Percentiles rank a stretch among this genome's conserved stretches.
phyloP scores from a whole-genome alignment of 345 rosid genomes.

The Barbarea vulgaris region DNA sequence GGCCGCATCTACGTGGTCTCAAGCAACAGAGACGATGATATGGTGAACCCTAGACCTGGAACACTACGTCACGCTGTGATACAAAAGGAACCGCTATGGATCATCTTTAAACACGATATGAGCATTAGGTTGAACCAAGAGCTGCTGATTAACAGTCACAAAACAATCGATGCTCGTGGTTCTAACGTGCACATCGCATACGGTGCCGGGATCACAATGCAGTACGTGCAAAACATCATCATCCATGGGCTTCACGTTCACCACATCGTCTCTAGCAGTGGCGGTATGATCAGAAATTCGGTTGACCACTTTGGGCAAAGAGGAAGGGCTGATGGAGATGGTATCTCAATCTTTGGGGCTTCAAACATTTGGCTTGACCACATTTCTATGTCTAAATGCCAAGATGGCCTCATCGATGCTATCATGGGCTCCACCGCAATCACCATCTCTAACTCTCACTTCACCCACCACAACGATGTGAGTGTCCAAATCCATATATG shows the following conservation, averaged over 20 bases:
- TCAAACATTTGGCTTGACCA: constrained; percentile 83
- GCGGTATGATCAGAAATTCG: constrained; percentile 63
- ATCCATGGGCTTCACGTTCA: constrained; percentile 71
- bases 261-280: constrained; percentile 47
- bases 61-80: constrained; percentile 71
- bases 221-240: constrained; percentile 61
- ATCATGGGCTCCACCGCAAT: constrained; percentile 71
- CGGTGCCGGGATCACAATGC: constrained; percentile 73
- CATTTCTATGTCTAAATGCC: constrained; percentile 63
- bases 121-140: constrained; percentile 62
- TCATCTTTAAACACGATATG: constrained; percentile 63
- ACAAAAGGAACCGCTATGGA: constrained; percentile 66
- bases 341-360: constrained; percentile 69
- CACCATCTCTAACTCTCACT: constrained; percentile 80
- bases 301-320: constrained; percentile 57
- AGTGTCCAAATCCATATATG: not conserved
- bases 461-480: constrained; percentile 69
- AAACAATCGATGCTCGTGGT: constrained; percentile 87
- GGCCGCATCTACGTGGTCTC: constrained; percentile 66
- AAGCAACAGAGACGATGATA: constrained; percentile 55
- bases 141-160: constrained; percentile 59
- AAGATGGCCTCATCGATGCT: constrained; percentile 78
- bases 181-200: constrained; percentile 57
- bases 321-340: constrained; percentile 77
- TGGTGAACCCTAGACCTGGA: constrained; percentile 59